A percentile compares a stretch with the other conserved stretches of the same genome.
phyloP scores from a whole-genome alignment of 805 yeast genomes.

The Kuraishia cidri region DNA sequence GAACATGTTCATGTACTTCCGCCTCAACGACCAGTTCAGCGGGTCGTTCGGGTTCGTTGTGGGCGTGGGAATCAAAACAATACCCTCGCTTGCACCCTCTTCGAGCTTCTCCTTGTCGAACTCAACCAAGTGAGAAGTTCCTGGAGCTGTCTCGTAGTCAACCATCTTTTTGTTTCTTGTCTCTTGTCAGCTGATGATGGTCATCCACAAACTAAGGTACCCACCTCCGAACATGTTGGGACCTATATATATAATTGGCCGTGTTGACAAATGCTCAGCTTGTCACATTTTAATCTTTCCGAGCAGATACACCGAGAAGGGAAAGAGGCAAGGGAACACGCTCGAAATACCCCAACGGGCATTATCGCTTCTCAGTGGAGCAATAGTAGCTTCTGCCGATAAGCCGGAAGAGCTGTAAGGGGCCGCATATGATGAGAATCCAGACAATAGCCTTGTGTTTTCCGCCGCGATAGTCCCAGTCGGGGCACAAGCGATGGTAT shows the following conservation, averaged over 20 bases:
- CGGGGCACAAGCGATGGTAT: too few species aligned
- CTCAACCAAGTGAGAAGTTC: constrained; percentile 36
- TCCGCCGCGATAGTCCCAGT: too few species aligned
- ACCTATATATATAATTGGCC: neutral
- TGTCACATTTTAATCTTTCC: neutral
- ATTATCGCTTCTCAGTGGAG: too few species aligned
- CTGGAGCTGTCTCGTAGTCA: constrained; percentile 29
- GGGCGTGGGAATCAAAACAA: constrained; percentile 48
- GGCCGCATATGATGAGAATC: too few species aligned
- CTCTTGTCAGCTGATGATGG: neutral
- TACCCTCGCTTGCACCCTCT: constrained; percentile 18
- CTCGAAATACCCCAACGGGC: too few species aligned
- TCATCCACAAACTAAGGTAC: neutral
- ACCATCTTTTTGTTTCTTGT: constrained; percentile 5
- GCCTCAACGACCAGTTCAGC: constrained; percentile 36
- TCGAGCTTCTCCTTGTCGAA: constrained; percentile 17
- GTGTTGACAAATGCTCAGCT: neutral
- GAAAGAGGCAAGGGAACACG: too few species aligned
- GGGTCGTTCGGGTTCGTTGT: constrained; percentile 53
- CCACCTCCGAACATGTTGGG: neutral
- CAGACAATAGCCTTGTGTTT: too few species aligned
- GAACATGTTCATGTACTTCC: constrained; percentile 29
- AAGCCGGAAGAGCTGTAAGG: too few species aligned
- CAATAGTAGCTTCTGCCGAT: too few species aligned
- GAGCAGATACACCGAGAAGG: neutral